phyloP scores from a whole-genome alignment of 805 yeast species.

The Ogataea siamensis region DNA sequence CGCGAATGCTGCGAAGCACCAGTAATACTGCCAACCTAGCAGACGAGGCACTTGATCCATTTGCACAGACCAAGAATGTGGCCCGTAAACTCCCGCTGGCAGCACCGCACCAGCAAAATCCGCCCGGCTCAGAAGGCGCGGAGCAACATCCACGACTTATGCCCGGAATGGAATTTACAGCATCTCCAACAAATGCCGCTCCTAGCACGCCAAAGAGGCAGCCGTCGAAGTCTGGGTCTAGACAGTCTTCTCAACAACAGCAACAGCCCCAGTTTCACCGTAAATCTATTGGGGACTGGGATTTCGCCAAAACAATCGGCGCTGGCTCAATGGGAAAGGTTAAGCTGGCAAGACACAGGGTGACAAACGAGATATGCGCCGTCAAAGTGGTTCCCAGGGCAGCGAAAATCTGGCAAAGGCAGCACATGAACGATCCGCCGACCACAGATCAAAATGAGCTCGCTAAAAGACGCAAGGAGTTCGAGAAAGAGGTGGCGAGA shows the following conservation, averaged over 20 bases:
- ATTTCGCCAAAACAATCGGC: conserved; percentile 89
- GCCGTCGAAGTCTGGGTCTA: conserved; percentile 23
- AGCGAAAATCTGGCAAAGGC: conserved; percentile 68
- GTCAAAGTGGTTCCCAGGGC: conserved; percentile 93
- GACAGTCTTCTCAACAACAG: conserved; percentile 19
- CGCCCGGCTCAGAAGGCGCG: conserved; percentile 9
- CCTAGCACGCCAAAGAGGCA: conserved; percentile 14
- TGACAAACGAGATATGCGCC: conserved; percentile 81
- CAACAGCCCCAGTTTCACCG: conserved; percentile 60
- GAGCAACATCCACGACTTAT: conserved; percentile 20
- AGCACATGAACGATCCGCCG: conserved; percentile 67
- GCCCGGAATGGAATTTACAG: conserved; percentile 29
- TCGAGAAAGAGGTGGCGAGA: conserved; percentile 80
- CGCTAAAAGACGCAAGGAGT: conserved; percentile 62
- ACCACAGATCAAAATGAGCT: conserved; percentile 57
- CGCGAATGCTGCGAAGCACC: conserved; percentile 63
- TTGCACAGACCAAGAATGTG: conserved; percentile 19
- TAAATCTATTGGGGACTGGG: conserved; percentile 95
- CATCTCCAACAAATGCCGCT: conserved; percentile 12
- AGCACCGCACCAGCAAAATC: conserved; percentile 19
- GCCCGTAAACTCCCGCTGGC: conserved; percentile 20
- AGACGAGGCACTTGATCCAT: conserved; percentile 27
- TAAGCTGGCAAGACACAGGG: conserved; percentile 82
- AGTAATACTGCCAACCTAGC: conserved; percentile 32
- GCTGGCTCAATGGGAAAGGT: conserved; percentile 99